phyloP scores from a whole-genome alignment of 441 rosid genomes.

The Adansonia rubrostipa region DNA sequence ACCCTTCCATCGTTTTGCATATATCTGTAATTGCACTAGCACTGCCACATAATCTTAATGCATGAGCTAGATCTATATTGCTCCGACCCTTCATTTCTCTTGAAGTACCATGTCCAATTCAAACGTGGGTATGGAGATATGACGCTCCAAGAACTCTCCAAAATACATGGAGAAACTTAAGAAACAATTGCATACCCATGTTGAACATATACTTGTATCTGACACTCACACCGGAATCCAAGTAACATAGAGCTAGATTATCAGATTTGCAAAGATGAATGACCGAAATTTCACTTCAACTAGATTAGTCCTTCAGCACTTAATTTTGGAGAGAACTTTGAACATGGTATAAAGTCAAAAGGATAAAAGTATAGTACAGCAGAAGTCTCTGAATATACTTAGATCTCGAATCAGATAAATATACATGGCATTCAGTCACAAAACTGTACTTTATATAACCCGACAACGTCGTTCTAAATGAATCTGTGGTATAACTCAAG shows the following conservation, averaged over 20 bases:
- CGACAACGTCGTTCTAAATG: neutral
- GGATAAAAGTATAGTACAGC: neutral
- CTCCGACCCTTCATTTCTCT: too few species aligned
- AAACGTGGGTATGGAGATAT: too few species aligned
- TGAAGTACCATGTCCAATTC: too few species aligned
- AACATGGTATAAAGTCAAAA: constrained; percentile 10
- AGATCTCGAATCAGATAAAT: neutral
- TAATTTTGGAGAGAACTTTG: neutral
- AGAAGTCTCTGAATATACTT: neutral
- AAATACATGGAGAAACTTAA: too few species aligned
- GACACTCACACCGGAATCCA: too few species aligned
- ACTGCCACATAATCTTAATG: neutral
- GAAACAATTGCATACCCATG: too few species aligned
- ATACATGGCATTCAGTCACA: neutral
- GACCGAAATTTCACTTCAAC: neutral
- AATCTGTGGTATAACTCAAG: too few species aligned
- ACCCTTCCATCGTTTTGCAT: neutral
- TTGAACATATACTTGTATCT: too few species aligned
- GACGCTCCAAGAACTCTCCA: too few species aligned
- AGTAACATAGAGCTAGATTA: neutral
- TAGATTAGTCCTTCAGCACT: constrained; percentile 1
- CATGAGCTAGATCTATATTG: too few species aligned
- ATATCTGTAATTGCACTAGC: neutral
- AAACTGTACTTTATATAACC: neutral
- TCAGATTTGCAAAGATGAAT: neutral